phyloP scores from a whole-genome alignment of 805 yeast genomes.

The Priceomyces medius region DNA sequence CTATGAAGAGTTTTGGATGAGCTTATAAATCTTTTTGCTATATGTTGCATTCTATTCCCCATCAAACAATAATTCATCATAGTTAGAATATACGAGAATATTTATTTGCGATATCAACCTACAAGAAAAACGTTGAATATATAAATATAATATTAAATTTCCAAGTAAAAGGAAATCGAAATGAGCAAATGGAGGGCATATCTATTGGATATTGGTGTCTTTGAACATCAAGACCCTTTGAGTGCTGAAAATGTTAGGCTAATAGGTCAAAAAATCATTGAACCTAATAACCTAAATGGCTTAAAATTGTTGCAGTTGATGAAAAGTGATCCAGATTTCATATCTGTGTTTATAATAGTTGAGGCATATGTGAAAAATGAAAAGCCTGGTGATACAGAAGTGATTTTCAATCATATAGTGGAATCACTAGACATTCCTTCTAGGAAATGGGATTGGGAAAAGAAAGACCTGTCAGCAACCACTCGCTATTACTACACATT shows the following conservation, averaged over 20 bases:
- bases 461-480: neutral
- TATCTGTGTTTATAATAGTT: neutral
- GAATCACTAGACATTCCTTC: conserved; percentile 7
- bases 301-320: neutral
- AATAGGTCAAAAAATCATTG: neutral
- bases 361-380: neutral
- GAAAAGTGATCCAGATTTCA: neutral
- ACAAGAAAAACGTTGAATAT: no score
- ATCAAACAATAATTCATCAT: neutral
- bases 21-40: conserved; percentile 5
- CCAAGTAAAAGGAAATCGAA: no score
- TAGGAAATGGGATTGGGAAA: conserved; percentile 11
- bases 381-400: neutral
- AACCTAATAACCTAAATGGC: neutral
- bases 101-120: no score
- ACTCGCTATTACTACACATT: conserved; percentile 7
- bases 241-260: neutral
- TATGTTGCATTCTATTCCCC: conserved; percentile 1
- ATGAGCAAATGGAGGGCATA: neutral
- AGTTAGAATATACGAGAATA: neutral
- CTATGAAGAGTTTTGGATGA: neutral
- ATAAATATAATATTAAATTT: no score
- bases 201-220: neutral
- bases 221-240: neutral
- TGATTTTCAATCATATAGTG: neutral